Percentiles rank a stretch among this genome's conserved stretches.
Conservation (phyloP, 176 grass and related monocot genomes). For the Raddia distichophylla region DNA sequence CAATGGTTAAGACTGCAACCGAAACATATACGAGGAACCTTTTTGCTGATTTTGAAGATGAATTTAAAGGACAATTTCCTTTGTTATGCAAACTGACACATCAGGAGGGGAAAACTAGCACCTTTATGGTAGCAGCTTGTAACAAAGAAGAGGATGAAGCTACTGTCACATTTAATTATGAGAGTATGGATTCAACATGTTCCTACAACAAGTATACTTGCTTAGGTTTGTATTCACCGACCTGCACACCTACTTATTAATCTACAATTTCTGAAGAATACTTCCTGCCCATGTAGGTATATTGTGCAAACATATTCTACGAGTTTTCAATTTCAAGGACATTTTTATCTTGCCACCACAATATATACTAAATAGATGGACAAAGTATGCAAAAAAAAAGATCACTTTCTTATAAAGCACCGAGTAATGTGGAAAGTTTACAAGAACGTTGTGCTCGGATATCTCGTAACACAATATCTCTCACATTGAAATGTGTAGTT, state of each 20-base stretch:
- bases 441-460: no score
- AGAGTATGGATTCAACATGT: constrained; percentile 39
- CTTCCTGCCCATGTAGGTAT: constrained; percentile 10
- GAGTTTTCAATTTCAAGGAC: constrained; percentile 11
- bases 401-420: no score
- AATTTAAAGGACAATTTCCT: background rate
- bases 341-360: constrained; percentile 24
- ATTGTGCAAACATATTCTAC: constrained; percentile 23
- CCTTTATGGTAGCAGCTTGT: constrained; percentile 36
- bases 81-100: constrained; percentile 40
- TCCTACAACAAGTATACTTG: constrained; percentile 53
- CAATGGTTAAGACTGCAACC: constrained; percentile 49
- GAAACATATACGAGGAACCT: constrained; percentile 49
- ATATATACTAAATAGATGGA: constrained; percentile 32
- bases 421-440: no score
- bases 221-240: background rate
- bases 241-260: no score
- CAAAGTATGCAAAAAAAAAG: constrained; percentile 24
- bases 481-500: no score
- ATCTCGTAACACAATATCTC: no score
- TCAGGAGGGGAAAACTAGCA: constrained; percentile 29
- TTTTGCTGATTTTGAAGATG: constrained; percentile 57
- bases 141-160: constrained; percentile 33
- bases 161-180: constrained; percentile 38
- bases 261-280: no score